These are phyloP conservation scores for Drosera capensis DNA, from an alignment of 148 eudicot genomes.

Conservation along the genomic window DNA sequence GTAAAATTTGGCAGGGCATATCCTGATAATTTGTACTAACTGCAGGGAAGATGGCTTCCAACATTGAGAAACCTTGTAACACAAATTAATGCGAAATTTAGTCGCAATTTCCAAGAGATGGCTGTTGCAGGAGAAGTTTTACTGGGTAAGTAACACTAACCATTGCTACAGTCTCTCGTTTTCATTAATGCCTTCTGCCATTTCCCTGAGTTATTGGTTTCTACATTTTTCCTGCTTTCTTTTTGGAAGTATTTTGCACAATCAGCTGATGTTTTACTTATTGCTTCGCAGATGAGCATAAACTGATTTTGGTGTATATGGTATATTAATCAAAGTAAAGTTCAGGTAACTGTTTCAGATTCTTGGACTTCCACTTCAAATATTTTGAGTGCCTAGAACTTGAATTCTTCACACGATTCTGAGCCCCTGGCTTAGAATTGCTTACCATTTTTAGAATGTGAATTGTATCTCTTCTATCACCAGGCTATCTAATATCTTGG, in stretches of 20 bases:
- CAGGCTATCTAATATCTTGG: not conserved
- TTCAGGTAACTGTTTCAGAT: slow-evolving; percentile 42
- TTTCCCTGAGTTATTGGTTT: not conserved
- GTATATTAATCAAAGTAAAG: slow-evolving; percentile 86
- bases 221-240: not conserved
- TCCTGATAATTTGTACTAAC: too few species aligned
- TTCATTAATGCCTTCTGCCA: not conserved
- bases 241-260: not conserved
- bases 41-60: slow-evolving; percentile 90
- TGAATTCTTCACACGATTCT: too few species aligned
- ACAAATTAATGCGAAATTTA: slow-evolving; percentile 71
- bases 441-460: too few species aligned
- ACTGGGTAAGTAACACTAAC: slow-evolving; percentile 32
- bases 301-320: slow-evolving; percentile 75
- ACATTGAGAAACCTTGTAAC: slow-evolving; percentile 69
- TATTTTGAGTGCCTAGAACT: too few species aligned
- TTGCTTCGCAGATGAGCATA: slow-evolving; percentile 53
- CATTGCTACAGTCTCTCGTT: not conserved
- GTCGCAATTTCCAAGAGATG: slow-evolving; percentile 90
- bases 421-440: too few species aligned
- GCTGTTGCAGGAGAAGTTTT: slow-evolving; percentile 98
- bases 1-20: too few species aligned
- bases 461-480: too few species aligned
- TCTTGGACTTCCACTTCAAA: not conserved
- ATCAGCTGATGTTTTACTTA: slow-evolving; percentile 8